Evolutionary conservation across 1,284 basidiomycete species (phyloP).

Genomic region (Apiotrichum akiyoshidainum): DNA sequence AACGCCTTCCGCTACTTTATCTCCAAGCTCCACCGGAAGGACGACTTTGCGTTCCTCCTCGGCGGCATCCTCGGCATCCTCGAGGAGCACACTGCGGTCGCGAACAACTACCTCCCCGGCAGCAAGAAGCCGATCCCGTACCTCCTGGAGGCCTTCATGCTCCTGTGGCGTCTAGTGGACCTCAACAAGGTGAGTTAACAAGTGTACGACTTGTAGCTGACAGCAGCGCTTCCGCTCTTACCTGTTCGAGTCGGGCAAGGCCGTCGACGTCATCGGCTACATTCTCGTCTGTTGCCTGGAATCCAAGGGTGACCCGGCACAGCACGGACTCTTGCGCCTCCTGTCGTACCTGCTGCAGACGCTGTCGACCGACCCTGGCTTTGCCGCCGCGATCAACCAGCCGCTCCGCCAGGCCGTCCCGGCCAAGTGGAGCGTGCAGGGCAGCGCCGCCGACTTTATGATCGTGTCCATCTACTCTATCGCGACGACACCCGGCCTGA

Average conservation of each 20-base stretch:
- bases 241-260: constrained; percentile 72
- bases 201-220: not conserved
- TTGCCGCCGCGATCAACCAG: constrained; percentile 63
- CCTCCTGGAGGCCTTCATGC: constrained; percentile 74
- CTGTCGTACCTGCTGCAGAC: constrained; percentile 90
- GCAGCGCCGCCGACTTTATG: constrained; percentile 79
- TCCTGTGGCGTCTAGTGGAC: constrained; percentile 87
- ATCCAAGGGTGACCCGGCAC: constrained; percentile 87
- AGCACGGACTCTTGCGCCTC: constrained; percentile 84
- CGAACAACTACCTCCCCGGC: constrained; percentile 74
- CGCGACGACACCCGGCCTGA: constrained; percentile 81
- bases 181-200: constrained; percentile 68
- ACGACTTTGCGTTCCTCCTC: constrained; percentile 79
- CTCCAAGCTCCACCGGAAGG: constrained; percentile 83
- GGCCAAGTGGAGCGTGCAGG: constrained; percentile 67
- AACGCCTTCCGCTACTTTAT: constrained; percentile 88
- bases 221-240: constrained; percentile 77
- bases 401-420: constrained; percentile 62
- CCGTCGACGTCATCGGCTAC: constrained; percentile 69
- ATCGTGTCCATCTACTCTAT: constrained; percentile 87
- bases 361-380: constrained; percentile 74
- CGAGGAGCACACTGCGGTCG: constrained; percentile 67
- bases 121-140: constrained; percentile 75
- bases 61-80: constrained; percentile 68
- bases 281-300: constrained; percentile 75